Evolutionary conservation across 352 stramenopile genomes (phyloP).

Genomic region (Phytophthora citricola): DNA sequence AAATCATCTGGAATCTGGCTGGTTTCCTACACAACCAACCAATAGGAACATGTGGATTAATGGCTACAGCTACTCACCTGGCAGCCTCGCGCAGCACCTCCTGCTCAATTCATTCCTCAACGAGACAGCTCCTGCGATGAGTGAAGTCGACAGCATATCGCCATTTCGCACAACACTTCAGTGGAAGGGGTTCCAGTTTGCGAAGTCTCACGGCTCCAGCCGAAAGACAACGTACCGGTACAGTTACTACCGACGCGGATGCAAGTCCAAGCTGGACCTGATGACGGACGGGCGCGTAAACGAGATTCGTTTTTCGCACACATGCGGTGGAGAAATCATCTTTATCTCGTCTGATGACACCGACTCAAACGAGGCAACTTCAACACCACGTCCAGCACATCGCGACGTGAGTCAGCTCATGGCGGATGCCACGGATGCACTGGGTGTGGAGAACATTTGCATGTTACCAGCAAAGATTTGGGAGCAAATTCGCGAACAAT

Average conservation of each 20-base stretch:
- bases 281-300: neutral
- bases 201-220: neutral
- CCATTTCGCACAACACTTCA: neutral
- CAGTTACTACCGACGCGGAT: constrained; percentile 11
- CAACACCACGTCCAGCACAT: neutral
- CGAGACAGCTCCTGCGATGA: neutral
- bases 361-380: neutral
- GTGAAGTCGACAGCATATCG: neutral
- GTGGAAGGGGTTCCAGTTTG: neutral
- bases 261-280: constrained; percentile 11
- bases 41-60: no score
- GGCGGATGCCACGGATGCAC: neutral
- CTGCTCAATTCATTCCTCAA: no score
- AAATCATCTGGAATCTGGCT: no score
- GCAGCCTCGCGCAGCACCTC: no score
- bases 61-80: no score
- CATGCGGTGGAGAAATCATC: neutral
- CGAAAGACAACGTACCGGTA: constrained; percentile 5
- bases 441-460: neutral
- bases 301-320: constrained; percentile 6
- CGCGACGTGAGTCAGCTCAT: constrained; percentile 9
- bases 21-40: no score
- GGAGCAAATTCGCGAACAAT: constrained; percentile 87
- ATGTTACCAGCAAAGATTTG: constrained; percentile 93
- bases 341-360: constrained; percentile 2